Base-by-base conservation (phyloP, 2,329 filamentous ascomycete genomes). In the Aureobasidium sp. region DNA sequence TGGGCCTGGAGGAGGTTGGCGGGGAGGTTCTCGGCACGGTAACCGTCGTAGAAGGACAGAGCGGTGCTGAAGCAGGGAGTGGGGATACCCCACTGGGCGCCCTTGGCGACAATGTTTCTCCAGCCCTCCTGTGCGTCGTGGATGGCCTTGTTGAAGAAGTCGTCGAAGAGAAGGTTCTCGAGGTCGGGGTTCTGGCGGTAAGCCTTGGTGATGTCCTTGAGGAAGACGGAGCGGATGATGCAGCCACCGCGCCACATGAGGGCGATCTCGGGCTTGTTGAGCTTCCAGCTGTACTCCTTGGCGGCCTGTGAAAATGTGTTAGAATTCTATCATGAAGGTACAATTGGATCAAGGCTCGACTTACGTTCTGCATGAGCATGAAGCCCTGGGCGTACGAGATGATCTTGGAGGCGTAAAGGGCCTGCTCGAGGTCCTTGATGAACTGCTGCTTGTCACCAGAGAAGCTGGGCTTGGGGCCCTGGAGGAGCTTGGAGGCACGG, bases 191-290 rank as follows among this genome's bases (percentile, higher is more conserved):
- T 87, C 70, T 85, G 87, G 81, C 93, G 93, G 87, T 97, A 99
- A 60, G 94, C 94, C 69, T 88, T 88, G 71, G 94, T 99, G 81
- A 99, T 99, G 78, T 99, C 93, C 87, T 97, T 97, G 69, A 99
- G 83, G 91, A 99, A 99, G 75, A 99, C 94, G 69, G 94, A 97
- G 78, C 94, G 93, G 82, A 99, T 99, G 73, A 99, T 99, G 86
- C 94, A 99, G 71, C 94, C 94, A 82, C 94, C 94, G 77, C 94
- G 91, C 94, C 94, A 99, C 94, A 99, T 99, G 75, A 99, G 89
- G 71, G 94, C 94, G 74, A 99, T 99, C 72, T 95, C 96, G 68
- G 94, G 94, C 89, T 97, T 97, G 89, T 99, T 97, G 71, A 99
- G 88, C 86, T 97, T 97, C 94, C 94, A 99, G 71, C 81, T 79